A percentile compares a stretch with the other conserved stretches of the same genome.
Evolutionary conservation across 2,329 filamentous ascomycete genomes (phyloP).

Genomic region (Nannizzia gypsea): DNA sequence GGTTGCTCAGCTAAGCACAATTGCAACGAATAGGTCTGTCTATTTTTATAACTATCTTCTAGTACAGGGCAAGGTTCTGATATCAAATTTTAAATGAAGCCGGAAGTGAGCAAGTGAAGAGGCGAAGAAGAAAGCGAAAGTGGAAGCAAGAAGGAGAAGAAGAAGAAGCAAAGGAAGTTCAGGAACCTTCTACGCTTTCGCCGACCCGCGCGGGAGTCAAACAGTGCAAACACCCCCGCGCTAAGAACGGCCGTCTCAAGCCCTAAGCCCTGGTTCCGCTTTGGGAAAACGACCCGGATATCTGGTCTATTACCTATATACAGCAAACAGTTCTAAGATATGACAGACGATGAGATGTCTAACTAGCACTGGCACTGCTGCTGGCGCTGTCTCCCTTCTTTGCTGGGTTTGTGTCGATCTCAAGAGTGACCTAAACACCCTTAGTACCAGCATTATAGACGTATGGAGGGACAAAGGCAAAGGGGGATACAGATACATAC

Average conservation of each 20-base stretch:
- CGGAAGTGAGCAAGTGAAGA: not conserved
- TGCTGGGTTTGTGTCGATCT: conserved; percentile 35
- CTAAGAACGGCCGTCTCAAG: not conserved
- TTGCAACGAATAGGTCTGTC: conserved; percentile 2
- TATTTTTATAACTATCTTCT: too few relatives aligned
- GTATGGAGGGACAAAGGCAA: not conserved
- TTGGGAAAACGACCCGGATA: not conserved
- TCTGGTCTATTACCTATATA: not conserved
- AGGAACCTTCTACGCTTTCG: conserved; percentile 31
- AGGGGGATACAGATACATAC: conserved; percentile 6
- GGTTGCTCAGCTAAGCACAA: conserved; percentile 5
- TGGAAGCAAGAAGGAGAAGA: not conserved
- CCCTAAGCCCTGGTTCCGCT: conserved; percentile 11
- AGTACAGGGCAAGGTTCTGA: not conserved
- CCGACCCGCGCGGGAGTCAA: conserved; percentile 8
- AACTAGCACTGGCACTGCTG: not conserved
- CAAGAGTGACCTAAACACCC: conserved; percentile 31
- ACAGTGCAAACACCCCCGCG: conserved; percentile 15
- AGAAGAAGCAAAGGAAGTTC: conserved; percentile 19
- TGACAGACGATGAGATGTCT: not conserved
- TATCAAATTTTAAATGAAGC: too few relatives aligned
- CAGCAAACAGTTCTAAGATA: not conserved
- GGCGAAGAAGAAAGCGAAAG: not conserved
- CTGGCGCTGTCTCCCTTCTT: conserved; percentile 4
- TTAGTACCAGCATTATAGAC: not conserved